Evolutionary conservation across 768 basidiomycete species (phyloP).

Genomic region (Mycena kentingensis): DNA sequence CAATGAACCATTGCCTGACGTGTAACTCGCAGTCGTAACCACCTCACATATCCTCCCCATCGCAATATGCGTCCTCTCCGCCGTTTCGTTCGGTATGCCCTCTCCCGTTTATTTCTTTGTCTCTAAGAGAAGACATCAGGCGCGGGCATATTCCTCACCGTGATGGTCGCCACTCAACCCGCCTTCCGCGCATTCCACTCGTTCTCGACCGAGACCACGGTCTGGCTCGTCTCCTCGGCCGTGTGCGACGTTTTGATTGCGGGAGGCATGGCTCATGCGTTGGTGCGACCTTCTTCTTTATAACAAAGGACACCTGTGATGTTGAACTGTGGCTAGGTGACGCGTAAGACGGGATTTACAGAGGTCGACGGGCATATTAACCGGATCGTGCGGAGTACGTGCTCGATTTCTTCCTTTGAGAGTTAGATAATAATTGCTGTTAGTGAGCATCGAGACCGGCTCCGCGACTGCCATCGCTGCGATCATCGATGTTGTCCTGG

Average conservation of each 20-base stretch:
- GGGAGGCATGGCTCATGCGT: conserved; percentile 2
- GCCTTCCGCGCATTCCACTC: conserved; percentile 1
- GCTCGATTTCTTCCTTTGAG: background rate
- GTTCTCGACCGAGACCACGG: background rate
- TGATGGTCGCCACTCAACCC: background rate
- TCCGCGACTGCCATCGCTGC: conserved; percentile 5
- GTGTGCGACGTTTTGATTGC: conserved; percentile 14
- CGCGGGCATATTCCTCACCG: conserved; percentile 2
- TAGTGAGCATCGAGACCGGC: conserved; percentile 16
- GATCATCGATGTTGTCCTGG: conserved; percentile 9
- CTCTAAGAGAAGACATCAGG: background rate
- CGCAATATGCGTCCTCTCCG: conserved; percentile 4
- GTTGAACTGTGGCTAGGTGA: background rate
- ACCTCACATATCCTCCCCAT: background rate
- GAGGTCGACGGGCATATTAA: conserved; percentile 12
- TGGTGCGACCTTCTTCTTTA: conserved; percentile 1
- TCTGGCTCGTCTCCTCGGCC: conserved; percentile 13
- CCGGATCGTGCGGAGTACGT: conserved; percentile 15
- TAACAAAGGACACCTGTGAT: too few relatives aligned
- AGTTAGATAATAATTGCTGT: background rate
- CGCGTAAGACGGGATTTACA: conserved; percentile 2
- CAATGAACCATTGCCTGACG: background rate
- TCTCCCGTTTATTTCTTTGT: background rate
- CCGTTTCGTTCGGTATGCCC: conserved; percentile 9
- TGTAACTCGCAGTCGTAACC: conserved; percentile 6